Percentiles rank a stretch among this genome's conserved stretches.
Evolutionary conservation across 257 asterid species (phyloP).

Genomic region (Solanum rostratum): DNA sequence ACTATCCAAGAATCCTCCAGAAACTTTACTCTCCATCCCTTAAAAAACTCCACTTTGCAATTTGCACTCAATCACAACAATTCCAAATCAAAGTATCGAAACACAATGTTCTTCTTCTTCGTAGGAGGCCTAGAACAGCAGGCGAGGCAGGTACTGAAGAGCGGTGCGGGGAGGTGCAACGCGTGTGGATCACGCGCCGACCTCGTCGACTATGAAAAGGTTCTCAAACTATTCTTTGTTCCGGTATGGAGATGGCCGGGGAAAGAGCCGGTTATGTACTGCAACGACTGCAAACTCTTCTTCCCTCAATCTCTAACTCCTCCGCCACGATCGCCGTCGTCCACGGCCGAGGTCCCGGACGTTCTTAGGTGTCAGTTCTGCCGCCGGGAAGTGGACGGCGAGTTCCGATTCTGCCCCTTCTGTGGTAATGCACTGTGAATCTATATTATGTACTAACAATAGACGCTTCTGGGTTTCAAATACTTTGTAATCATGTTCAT

Average conservation of each 20-base stretch:
- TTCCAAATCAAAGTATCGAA: background rate
- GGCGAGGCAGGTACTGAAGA: conserved; percentile 53
- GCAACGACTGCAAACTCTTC: conserved; percentile 50
- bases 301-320: conserved; percentile 39
- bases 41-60: background rate
- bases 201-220: conserved; percentile 72
- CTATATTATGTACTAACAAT: background rate
- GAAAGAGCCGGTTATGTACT: conserved; percentile 50
- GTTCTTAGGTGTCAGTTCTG: conserved; percentile 34
- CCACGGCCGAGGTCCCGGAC: conserved; percentile 4
- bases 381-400: conserved; percentile 39
- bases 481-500: background rate
- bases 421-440: conserved; percentile 48
- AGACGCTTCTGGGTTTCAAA: background rate
- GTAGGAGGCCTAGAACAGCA: conserved; percentile 71
- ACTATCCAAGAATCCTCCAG: background rate
- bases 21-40: background rate
- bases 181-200: conserved; percentile 71
- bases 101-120: conserved; percentile 68
- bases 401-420: conserved; percentile 60
- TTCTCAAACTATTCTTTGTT: conserved; percentile 64
- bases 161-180: conserved; percentile 55
- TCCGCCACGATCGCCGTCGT: conserved; percentile 1
- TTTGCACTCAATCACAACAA: background rate
- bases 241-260: conserved; percentile 90